Base-by-base conservation (phyloP, 768 basidiomycete species). In the Pleurotus eryngii region DNA sequence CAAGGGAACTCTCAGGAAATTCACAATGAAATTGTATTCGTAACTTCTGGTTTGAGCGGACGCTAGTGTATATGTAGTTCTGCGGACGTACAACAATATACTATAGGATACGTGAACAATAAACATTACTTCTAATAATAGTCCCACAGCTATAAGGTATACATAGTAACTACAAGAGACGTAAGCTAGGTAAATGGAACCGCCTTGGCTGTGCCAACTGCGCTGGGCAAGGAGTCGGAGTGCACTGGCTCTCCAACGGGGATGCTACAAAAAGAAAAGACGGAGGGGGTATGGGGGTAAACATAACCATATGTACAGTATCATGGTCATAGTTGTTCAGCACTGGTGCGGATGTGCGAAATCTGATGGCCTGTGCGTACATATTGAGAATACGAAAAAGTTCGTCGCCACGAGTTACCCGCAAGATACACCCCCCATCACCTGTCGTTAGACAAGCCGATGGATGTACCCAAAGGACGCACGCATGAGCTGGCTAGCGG, bases 401-500 rank as follows among this genome's bases (percentile, higher is more conserved):
- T 20, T 15, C 3, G 6, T 38, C 37, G 24, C 51, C 18, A 48
- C 17, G 24, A 42, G 11, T 35, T 35, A 35, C 30, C 30, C 30
- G 30, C 30, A 54, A 54, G 6, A 17, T 42, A 54, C 51, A 30
- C 39, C 35, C 51, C 37, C 39, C 51, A 18, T 22, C 15, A 20
- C 17, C 38, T 20, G 39, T 39, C 15, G 42, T 54, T 20, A 54
- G 51, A 54, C 38, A 54, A 54, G 39, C n/a, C 51, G 51, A 54
- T 37, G 42, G 35, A 54, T 54, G n/a, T 54, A 54, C 51, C 51
- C 51, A 54, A 39, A 54, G 51, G 42, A 54, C 51, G 51, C 51
- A 54, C 51, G 51, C 51, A 54, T 54, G 38, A 54, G 51, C 51
- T 54, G 51, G 39, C 39, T 54, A 18, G 51, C 51, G n/a, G 27